Evolutionary conservation across 2,329 filamentous ascomycete genomes (phyloP).

Genomic region (Fusarium oligoseptatum): DNA sequence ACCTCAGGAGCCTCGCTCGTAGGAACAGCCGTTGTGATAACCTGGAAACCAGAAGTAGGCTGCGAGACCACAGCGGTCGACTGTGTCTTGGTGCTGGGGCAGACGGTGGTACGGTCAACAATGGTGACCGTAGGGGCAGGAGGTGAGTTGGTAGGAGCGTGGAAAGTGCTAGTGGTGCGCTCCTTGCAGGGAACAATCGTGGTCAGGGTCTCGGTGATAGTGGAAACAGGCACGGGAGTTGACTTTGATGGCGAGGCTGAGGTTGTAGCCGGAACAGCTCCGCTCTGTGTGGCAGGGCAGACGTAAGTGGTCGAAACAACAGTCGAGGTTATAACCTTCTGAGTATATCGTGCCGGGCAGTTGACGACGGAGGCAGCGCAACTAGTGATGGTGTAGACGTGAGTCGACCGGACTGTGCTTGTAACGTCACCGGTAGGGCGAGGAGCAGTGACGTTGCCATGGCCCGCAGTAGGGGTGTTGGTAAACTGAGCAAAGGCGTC

Average conservation of each 20-base stretch:
- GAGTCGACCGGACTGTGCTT: conserved; percentile 43
- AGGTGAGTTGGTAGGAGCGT: conserved; percentile 37
- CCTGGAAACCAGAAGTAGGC: conserved; percentile 9
- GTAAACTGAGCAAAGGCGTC: not conserved
- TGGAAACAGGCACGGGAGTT: conserved; percentile 32
- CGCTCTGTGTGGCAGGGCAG: conserved; percentile 42
- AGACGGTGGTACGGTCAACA: conserved; percentile 38
- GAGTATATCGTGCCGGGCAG: conserved; percentile 55
- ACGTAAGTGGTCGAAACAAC: conserved; percentile 37
- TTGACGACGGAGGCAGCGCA: conserved; percentile 55
- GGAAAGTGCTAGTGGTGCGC: conserved; percentile 43
- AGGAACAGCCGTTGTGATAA: conserved; percentile 13
- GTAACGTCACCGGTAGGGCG: conserved; percentile 33
- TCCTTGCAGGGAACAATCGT: conserved; percentile 44
- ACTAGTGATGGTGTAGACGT: conserved; percentile 51
- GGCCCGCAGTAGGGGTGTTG: not conserved
- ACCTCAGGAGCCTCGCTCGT: conserved; percentile 1
- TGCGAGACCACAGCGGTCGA: not conserved
- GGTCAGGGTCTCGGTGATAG: conserved; percentile 44
- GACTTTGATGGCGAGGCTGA: conserved; percentile 6
- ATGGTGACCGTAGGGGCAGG: conserved; percentile 40
- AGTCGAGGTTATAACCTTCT: conserved; percentile 48
- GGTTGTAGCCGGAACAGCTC: conserved; percentile 19
- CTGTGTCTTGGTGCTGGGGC: conserved; percentile 22
- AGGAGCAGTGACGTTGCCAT: conserved; percentile 8